These are phyloP conservation scores for Ceriops zippeliana DNA, from an alignment of 345 rosid species.

Conservation along the genomic window DNA sequence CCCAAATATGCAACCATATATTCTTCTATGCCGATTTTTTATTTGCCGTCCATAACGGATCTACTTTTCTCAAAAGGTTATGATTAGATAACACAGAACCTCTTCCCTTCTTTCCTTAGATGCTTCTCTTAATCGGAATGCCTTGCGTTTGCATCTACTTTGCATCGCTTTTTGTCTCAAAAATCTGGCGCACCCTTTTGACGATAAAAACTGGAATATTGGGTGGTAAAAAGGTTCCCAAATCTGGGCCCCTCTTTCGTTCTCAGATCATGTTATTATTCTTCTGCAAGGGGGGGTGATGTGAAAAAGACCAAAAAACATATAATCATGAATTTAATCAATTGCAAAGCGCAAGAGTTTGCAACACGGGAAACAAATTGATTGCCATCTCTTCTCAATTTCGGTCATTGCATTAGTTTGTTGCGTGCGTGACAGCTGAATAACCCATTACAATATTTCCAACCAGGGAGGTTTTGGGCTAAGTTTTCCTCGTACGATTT, in stretches of 20 bases:
- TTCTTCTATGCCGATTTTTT: too few relatives aligned
- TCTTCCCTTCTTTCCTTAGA: conserved; percentile 26
- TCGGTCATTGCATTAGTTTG: background rate
- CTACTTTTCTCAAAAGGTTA: conserved; percentile 20
- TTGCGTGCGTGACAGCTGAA: background rate
- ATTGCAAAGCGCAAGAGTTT: too few relatives aligned
- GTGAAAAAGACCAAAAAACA: background rate
- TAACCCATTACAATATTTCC: background rate
- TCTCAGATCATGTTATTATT: too few relatives aligned
- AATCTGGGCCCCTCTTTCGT: too few relatives aligned
- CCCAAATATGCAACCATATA: background rate
- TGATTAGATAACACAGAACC: conserved; percentile 16
- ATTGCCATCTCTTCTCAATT: background rate
- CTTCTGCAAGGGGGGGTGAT: too few relatives aligned
- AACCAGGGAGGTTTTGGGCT: too few relatives aligned
- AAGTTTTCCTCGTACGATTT: background rate
- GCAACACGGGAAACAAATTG: background rate
- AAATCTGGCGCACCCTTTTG: conserved; percentile 28
- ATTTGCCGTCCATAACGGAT: conserved; percentile 5
- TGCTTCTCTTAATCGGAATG: conserved; percentile 10
- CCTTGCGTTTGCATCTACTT: conserved; percentile 4
- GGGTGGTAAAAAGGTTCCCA: too few relatives aligned
- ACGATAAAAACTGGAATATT: background rate
- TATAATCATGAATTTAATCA: background rate
- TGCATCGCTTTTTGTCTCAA: conserved; percentile 25